phyloP scores from a whole-genome alignment of 345 rosid species.

The Luvunga scandens region DNA sequence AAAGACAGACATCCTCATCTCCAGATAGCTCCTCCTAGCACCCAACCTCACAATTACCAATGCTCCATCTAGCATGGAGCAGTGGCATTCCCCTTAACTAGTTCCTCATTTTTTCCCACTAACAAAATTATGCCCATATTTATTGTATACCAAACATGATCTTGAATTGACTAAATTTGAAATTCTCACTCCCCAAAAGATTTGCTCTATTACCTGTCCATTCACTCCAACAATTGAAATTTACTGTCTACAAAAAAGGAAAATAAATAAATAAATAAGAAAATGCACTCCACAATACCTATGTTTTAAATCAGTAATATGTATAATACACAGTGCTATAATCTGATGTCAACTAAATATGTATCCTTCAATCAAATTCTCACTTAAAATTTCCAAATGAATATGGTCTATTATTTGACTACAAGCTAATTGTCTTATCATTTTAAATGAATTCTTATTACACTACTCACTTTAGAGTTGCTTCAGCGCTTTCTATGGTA shows the following conservation, averaged over 20 bases:
- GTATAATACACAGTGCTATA: background rate
- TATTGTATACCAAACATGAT: background rate
- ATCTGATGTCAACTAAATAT: background rate
- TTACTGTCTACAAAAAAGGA: background rate
- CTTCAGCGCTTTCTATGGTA: constrained; percentile 82
- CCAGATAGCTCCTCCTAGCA: background rate
- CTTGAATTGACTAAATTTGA: background rate
- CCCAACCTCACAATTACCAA: background rate
- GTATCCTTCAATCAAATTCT: background rate
- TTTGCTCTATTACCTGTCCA: background rate
- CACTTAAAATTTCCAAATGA: background rate
- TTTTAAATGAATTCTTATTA: background rate
- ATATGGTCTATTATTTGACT: background rate
- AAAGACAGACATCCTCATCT: background rate
- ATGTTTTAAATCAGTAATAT: background rate
- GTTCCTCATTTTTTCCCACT: background rate
- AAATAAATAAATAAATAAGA: background rate
- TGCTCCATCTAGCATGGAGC: background rate
- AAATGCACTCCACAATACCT: background rate
- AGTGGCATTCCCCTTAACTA: background rate
- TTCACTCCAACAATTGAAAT: background rate
- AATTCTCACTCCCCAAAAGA: background rate
- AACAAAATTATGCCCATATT: background rate
- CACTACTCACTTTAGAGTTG: constrained; percentile 72
- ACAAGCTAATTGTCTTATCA: no score